Evolutionary conservation across 371 early-diverging fungal species (phyloP).

Genomic region (Rhizomucor pusillus): DNA sequence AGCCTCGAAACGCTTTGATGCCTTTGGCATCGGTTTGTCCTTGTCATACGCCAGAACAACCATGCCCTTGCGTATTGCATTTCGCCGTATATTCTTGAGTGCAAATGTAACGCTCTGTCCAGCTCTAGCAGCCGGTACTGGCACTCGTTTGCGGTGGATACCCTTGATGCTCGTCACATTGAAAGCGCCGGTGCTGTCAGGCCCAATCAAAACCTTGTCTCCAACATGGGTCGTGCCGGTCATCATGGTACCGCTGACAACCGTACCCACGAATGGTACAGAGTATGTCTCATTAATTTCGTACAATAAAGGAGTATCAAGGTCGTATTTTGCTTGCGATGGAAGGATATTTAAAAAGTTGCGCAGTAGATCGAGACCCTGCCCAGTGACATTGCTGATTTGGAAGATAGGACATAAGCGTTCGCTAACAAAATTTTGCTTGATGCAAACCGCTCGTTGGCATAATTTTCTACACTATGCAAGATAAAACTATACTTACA

Average conservation of each 20-base stretch:
- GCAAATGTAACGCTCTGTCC: conserved; percentile 89
- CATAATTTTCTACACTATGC: background rate
- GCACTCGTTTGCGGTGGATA: conserved; percentile 86
- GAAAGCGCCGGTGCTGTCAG: conserved; percentile 82
- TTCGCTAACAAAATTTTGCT: conserved; percentile 78
- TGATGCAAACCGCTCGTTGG: background rate
- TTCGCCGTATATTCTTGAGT: conserved; percentile 79
- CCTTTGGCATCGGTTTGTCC: conserved; percentile 58
- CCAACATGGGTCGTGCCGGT: conserved; percentile 73
- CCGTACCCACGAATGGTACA: conserved; percentile 89
- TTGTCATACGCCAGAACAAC: conserved; percentile 69
- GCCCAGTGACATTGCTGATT: conserved; percentile 90
- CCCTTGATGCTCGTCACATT: conserved; percentile 74
- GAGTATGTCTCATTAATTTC: conserved; percentile 89
- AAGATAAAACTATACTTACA: conserved; percentile 18
- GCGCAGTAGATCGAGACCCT: conserved; percentile 78
- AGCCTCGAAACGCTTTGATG: conserved; percentile 81
- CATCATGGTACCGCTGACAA: conserved; percentile 69
- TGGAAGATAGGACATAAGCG: conserved; percentile 93
- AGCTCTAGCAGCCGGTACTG: conserved; percentile 72
- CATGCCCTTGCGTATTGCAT: conserved; percentile 86
- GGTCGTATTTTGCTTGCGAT: conserved; percentile 63
- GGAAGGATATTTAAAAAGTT: conserved; percentile 84
- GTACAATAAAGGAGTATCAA: conserved; percentile 63
- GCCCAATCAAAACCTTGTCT: conserved; percentile 83